A percentile compares a stretch with the other conserved stretches of the same genome.
phyloP scores from a whole-genome alignment of 441 rosid species.

The Kokia cookei region DNA sequence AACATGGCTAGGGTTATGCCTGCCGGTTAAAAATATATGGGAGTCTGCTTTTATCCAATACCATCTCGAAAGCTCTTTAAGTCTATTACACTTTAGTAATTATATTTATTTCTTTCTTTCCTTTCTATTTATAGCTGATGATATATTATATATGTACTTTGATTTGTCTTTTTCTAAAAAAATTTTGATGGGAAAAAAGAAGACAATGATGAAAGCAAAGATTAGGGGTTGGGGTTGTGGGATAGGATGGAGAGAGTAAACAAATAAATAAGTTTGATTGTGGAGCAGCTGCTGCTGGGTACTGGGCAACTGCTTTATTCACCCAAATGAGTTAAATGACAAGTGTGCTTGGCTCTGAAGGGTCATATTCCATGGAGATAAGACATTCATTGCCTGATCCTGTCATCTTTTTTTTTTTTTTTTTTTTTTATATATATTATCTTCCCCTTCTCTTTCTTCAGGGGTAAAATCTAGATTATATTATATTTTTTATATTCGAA shows the following conservation, averaged over 20 bases:
- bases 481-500: not conserved
- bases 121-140: not conserved
- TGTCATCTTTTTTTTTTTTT: not conserved
- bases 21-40: not conserved
- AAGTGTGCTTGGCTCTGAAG: not conserved
- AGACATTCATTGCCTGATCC: not conserved
- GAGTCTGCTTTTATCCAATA: conserved; percentile 8
- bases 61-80: conserved; percentile 3
- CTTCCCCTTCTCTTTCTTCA: not conserved
- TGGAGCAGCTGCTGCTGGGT: not conserved
- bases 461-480: not conserved
- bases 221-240: not conserved
- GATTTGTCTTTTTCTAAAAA: conserved; percentile 26
- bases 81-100: not conserved
- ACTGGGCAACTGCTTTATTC: not conserved
- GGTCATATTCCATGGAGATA: conserved; percentile 4
- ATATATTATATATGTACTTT: conserved; percentile 28
- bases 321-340: not conserved
- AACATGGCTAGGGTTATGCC: conserved; percentile 29
- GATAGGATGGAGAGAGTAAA: not conserved
- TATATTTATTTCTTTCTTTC: not conserved
- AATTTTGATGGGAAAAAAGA: not conserved
- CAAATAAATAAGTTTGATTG: not conserved
- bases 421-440: too few relatives aligned
- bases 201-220: not conserved